Evolutionary conservation across 2,329 filamentous ascomycete genomes (phyloP).

Genomic region (Calonectria pseudoreteaudii): DNA sequence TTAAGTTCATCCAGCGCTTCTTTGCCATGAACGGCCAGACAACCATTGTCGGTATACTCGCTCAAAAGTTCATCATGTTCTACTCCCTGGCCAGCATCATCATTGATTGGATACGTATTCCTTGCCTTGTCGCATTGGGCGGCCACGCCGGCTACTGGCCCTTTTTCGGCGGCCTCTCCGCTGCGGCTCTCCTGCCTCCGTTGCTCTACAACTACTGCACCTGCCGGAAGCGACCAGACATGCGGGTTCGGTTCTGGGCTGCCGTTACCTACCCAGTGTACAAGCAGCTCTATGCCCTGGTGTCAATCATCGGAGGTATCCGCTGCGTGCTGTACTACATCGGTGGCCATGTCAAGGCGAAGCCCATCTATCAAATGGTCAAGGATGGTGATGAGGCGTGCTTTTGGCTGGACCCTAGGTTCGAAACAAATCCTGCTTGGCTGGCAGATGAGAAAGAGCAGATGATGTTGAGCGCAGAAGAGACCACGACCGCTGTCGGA

Average conservation of each 20-base stretch:
- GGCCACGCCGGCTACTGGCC: neutral
- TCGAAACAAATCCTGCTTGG: constrained; percentile 24
- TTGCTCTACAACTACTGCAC: constrained; percentile 25
- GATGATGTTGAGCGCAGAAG: neutral
- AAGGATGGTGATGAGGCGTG: constrained; percentile 20
- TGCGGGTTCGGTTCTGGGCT: constrained; percentile 11
- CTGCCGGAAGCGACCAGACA: constrained; percentile 11
- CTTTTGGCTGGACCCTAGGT: constrained; percentile 23
- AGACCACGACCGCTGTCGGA: neutral
- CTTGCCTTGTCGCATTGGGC: constrained; percentile 20
- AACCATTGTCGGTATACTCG: constrained; percentile 9
- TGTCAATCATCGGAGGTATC: constrained; percentile 20
- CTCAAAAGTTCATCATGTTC: constrained; percentile 21
- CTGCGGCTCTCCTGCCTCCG: constrained; percentile 2
- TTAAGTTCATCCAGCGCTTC: constrained; percentile 17
- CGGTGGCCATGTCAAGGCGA: constrained; percentile 21
- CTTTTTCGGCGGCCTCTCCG: constrained; percentile 6
- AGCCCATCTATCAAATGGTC: constrained; percentile 21
- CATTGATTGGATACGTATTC: constrained; percentile 24
- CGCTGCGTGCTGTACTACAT: constrained; percentile 22
- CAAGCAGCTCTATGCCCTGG: constrained; percentile 23
- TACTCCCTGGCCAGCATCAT: constrained; percentile 17
- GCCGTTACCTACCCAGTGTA: constrained; percentile 21
- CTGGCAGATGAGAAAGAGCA: constrained; percentile 23
- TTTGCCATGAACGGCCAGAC: constrained; percentile 18